A percentile compares a stretch with the other conserved stretches of the same genome.
Evolutionary conservation across 305 asterid genomes (phyloP).

Genomic region (Lippia alba): DNA sequence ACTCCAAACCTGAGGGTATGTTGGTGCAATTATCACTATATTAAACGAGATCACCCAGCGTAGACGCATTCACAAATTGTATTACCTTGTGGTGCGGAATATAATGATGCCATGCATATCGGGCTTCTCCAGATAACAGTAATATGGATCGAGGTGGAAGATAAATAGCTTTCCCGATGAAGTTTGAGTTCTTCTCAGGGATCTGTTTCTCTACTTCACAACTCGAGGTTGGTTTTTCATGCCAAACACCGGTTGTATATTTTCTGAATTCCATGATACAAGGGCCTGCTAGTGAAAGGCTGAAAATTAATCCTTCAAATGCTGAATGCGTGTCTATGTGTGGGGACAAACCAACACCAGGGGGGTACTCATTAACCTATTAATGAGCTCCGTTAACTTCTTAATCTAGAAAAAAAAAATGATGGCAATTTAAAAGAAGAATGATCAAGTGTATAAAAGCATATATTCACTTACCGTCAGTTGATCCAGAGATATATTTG

Average conservation of each 20-base stretch:
- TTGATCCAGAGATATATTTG: conserved; percentile 67
- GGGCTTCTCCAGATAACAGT: conserved; percentile 85
- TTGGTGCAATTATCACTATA: not conserved
- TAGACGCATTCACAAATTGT: conserved; percentile 3
- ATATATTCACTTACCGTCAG: conserved; percentile 67
- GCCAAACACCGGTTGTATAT: conserved; percentile 69
- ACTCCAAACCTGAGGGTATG: no score
- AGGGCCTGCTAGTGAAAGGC: conserved; percentile 95
- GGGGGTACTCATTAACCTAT: conserved; percentile 95
- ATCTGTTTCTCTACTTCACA: conserved; percentile 48
- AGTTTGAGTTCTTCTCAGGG: conserved; percentile 42
- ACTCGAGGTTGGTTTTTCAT: conserved; percentile 40
- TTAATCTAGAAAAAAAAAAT: conserved; percentile 11
- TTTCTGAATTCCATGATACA: conserved; percentile 97
- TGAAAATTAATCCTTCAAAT: conserved; percentile 82
- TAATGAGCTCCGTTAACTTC: conserved; percentile 18
- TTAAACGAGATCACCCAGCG: not conserved
- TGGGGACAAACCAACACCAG: conserved; percentile 95
- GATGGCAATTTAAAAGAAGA: conserved; percentile 19
- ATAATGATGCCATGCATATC: conserved; percentile 98
- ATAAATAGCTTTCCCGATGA: conserved; percentile 71
- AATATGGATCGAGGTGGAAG: conserved; percentile 94
- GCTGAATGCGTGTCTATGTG: conserved; percentile 99
- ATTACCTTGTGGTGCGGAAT: conserved; percentile 97
- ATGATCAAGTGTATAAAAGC: conserved; percentile 1